These are phyloP conservation scores for Penicillium sp. DNA, from an alignment of 2,329 filamentous ascomycete species.

Conservation along the genomic window DNA sequence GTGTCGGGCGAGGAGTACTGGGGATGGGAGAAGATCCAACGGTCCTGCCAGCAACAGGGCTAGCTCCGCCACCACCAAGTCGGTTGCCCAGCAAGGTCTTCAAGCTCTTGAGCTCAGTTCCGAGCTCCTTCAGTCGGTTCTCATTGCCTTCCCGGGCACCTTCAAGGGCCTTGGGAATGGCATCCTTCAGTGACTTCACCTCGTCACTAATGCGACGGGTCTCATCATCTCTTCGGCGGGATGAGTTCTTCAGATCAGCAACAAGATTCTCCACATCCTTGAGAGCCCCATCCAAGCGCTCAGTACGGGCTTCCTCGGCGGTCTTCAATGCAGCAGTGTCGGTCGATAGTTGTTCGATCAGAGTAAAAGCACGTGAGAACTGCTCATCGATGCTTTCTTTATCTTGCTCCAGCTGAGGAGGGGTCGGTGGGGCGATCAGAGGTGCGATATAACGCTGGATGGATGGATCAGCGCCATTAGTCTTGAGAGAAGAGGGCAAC, in stretches of 20 bases:
- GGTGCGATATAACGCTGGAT: conserved; percentile 81
- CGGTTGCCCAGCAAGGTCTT: conserved; percentile 77
- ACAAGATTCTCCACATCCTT: conserved; percentile 82
- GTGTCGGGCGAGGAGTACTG: conserved; percentile 19
- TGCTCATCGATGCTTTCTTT: conserved; percentile 90
- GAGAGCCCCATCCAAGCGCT: conserved; percentile 76
- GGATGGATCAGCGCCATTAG: conserved; percentile 13
- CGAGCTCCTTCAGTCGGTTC: conserved; percentile 76
- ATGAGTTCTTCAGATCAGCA: conserved; percentile 74
- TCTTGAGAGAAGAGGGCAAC: not conserved
- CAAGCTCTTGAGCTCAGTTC: conserved; percentile 82
- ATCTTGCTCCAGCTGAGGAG: conserved; percentile 88
- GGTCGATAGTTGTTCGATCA: conserved; percentile 86
- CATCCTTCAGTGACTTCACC: conserved; percentile 73
- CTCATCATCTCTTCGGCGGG: conserved; percentile 80
- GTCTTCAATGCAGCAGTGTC: conserved; percentile 87
- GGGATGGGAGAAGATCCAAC: conserved; percentile 26
- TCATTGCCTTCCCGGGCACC: conserved; percentile 84
- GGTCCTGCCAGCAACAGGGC: conserved; percentile 33
- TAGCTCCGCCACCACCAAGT: conserved; percentile 43
- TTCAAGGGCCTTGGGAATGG: conserved; percentile 84
- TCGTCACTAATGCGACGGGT: conserved; percentile 82
- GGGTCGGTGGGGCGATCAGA: conserved; percentile 87
- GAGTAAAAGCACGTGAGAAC: conserved; percentile 85
- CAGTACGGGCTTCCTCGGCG: conserved; percentile 78